phyloP scores from a whole-genome alignment of 192 early-diverging fungal species.

The Chytriomyces sp. region DNA sequence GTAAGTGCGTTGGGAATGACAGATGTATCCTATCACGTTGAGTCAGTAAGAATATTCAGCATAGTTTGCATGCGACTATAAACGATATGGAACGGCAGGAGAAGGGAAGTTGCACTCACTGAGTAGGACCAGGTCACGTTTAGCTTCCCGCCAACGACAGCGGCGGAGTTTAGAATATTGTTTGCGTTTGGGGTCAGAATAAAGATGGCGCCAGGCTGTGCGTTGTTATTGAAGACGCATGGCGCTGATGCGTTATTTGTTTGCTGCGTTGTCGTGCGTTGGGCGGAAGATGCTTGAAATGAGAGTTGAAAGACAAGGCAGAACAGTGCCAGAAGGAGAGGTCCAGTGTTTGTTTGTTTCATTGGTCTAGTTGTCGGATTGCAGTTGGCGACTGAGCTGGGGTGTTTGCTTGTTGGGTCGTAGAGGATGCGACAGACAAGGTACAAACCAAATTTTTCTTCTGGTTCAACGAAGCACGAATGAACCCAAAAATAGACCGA shows the following conservation, averaged over 20 bases:
- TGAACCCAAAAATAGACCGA: no score
- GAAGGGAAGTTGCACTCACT: conserved; percentile 1
- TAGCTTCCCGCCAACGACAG: conserved; percentile 26
- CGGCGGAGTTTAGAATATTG: neutral
- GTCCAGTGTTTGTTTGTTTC: no score
- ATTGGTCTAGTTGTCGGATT: no score
- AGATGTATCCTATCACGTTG: neutral
- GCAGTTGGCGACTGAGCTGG: no score
- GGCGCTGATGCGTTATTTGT: conserved; percentile 2
- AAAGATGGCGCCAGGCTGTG: conserved; percentile 25
- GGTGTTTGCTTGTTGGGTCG: no score
- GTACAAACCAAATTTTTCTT: no score
- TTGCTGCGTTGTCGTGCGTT: neutral
- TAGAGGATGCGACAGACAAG: no score
- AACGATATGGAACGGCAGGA: neutral
- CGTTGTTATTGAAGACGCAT: conserved; percentile 8
- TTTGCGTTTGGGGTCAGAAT: conserved; percentile 11
- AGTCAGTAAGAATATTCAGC: neutral
- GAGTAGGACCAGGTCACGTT: conserved; percentile 28
- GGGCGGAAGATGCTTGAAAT: no score
- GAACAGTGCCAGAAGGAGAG: no score
- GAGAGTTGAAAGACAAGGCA: no score
- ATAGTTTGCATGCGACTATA: no score
- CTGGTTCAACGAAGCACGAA: no score
- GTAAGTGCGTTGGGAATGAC: neutral